A percentile compares a stretch with the other conserved stretches of the same genome.
Conservation (phyloP, 2,329 filamentous ascomycete species). For the Stagonosporopsis tanaceti region DNA sequence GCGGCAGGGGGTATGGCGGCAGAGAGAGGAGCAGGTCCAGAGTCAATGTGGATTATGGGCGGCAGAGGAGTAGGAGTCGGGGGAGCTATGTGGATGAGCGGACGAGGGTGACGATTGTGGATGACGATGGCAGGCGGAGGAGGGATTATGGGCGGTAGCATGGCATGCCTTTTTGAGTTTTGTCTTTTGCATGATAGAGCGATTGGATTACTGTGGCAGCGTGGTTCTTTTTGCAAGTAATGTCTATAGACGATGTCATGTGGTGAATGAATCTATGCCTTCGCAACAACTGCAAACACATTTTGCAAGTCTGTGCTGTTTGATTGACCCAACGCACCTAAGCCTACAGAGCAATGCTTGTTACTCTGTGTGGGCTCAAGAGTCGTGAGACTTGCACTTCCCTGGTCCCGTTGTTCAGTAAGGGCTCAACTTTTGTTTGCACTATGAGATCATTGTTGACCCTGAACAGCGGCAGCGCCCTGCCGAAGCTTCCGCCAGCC, state of each 20-base stretch:
- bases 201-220: background rate
- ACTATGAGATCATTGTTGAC: constrained; percentile 10
- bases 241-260: constrained; percentile 11
- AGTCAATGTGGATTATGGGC: constrained; percentile 31
- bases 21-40: constrained; percentile 39
- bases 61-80: constrained; percentile 20
- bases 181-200: background rate
- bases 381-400: background rate
- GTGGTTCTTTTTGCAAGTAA: background rate
- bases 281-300: background rate
- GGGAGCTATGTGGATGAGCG: constrained; percentile 39
- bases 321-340: background rate
- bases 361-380: background rate
- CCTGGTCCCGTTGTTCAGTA: background rate
- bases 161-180: background rate
- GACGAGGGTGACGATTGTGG: constrained; percentile 42
- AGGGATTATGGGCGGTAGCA: constrained; percentile 23
- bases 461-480: constrained; percentile 1
- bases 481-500: constrained; percentile 4
- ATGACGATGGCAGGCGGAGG: constrained; percentile 33
- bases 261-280: background rate
- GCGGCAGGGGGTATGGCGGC: constrained; percentile 37
- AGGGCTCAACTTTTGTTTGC: background rate
- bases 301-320: background rate
- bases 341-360: background rate